Evolutionary conservation across 805 yeast species (phyloP).

Genomic region (Martiniozyma abietophila): DNA sequence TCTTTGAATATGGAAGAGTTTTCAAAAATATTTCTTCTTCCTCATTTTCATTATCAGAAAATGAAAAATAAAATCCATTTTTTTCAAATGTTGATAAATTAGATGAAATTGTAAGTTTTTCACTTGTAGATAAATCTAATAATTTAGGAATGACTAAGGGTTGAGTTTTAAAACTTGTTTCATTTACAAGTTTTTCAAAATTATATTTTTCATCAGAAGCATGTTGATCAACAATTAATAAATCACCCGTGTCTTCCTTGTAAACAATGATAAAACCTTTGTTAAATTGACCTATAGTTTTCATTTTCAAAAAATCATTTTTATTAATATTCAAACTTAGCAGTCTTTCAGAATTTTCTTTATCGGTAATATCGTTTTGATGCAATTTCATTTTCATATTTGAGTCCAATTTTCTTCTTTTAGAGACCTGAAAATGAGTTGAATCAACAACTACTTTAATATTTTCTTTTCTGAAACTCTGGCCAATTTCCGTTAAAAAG

Average conservation of each 20-base stretch:
- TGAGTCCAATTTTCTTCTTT: no score
- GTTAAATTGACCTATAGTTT: constrained; percentile 86
- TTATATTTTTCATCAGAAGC: constrained; percentile 95
- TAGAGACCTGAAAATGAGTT: no score
- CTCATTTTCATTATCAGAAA: constrained; percentile 36
- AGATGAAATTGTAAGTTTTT: constrained; percentile 63
- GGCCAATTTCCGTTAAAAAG: no score
- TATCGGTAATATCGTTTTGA: constrained; percentile 37
- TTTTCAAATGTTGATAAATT: constrained; percentile 45
- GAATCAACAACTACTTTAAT: no score
- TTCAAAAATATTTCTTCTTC: constrained; percentile 36
- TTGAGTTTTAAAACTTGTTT: constrained; percentile 56
- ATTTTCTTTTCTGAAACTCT: no score
- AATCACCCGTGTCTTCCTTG: constrained; percentile 38
- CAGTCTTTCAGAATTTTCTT: constrained; percentile 44
- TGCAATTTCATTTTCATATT: no score
- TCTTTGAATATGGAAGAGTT: constrained; percentile 68
- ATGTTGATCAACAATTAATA: constrained; percentile 92
- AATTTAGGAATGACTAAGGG: constrained; percentile 51
- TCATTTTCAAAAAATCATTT: constrained; percentile 65
- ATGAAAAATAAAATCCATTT: constrained; percentile 66
- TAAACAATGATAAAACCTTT: constrained; percentile 85
- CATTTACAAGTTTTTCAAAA: constrained; percentile 59
- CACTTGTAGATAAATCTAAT: constrained; percentile 65
- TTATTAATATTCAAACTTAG: constrained; percentile 58